These are phyloP conservation scores for Discostella stelligera DNA, from an alignment of 352 stramenopile genomes.

Conservation along the genomic window DNA sequence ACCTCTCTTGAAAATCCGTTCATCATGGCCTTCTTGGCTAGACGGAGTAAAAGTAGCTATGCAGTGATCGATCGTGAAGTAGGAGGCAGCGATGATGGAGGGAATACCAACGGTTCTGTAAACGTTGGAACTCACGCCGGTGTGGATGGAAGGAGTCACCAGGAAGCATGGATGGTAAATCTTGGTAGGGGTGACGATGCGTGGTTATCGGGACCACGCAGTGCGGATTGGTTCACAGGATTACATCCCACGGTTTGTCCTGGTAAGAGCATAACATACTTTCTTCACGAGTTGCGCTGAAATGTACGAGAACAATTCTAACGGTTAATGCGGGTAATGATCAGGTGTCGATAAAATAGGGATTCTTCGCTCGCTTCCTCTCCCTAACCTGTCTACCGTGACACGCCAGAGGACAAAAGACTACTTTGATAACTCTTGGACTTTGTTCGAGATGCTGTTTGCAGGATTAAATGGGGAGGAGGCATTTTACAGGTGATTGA, in stretches of 20 bases:
- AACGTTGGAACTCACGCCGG: conserved; percentile 6
- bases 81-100: conserved; percentile 11
- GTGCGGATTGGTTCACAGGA: conserved; percentile 74
- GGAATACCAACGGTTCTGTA: background rate
- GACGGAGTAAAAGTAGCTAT: conserved; percentile 28
- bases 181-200: conserved; percentile 58
- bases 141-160: conserved; percentile 26
- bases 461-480: conserved; percentile 88
- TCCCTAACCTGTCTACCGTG: conserved; percentile 86
- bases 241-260: conserved; percentile 58
- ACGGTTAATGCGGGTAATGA: background rate
- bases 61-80: conserved; percentile 24
- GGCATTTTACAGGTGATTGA: conserved; percentile 83
- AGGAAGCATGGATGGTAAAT: conserved; percentile 76
- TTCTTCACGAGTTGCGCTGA: background rate
- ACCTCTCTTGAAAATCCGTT: conserved; percentile 25
- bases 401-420: conserved; percentile 87
- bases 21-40: conserved; percentile 33
- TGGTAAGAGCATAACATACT: conserved; percentile 39
- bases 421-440: conserved; percentile 95
- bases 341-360: conserved; percentile 56
- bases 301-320: background rate
- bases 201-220: conserved; percentile 60
- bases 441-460: conserved; percentile 92
- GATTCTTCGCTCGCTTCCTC: conserved; percentile 60